Evolutionary conservation across 2,329 filamentous ascomycete species (phyloP).

Genomic region (Aspergillus awamori): DNA sequence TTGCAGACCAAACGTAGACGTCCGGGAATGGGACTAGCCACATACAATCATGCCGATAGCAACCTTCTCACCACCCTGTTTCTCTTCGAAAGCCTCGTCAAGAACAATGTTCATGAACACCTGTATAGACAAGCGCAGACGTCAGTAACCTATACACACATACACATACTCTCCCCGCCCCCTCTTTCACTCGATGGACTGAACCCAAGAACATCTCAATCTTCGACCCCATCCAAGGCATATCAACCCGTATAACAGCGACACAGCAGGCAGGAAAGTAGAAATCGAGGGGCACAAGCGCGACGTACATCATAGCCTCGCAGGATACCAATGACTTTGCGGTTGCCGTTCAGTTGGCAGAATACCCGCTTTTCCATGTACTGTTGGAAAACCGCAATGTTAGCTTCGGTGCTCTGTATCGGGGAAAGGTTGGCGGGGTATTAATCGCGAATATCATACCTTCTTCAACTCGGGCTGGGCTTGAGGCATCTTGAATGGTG

Average conservation of each 20-base stretch:
- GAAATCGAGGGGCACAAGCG: background rate
- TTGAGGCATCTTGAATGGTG: constrained; percentile 78
- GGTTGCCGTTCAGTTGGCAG: constrained; percentile 95
- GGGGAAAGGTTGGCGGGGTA: background rate
- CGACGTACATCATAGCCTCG: constrained; percentile 88
- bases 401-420: too few relatives aligned
- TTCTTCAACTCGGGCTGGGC: constrained; percentile 99
- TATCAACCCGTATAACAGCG: too few relatives aligned
- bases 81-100: constrained; percentile 95
- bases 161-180: too few relatives aligned
- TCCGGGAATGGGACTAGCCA: background rate
- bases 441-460: constrained; percentile 54
- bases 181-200: background rate
- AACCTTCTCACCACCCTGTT: constrained; percentile 85
- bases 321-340: constrained; percentile 92
- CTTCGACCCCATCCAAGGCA: background rate
- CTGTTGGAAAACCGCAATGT: constrained; percentile 52
- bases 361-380: constrained; percentile 99
- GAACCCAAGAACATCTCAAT: background rate
- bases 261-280: background rate
- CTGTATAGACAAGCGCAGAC: constrained; percentile 49
- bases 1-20: too few relatives aligned
- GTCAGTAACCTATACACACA: constrained; percentile 1
- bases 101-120: constrained; percentile 98
- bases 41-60: constrained; percentile 89